Base-by-base conservation (phyloP, 2,329 filamentous ascomycete genomes). In the Scopulariopsis brevicaulis region DNA sequence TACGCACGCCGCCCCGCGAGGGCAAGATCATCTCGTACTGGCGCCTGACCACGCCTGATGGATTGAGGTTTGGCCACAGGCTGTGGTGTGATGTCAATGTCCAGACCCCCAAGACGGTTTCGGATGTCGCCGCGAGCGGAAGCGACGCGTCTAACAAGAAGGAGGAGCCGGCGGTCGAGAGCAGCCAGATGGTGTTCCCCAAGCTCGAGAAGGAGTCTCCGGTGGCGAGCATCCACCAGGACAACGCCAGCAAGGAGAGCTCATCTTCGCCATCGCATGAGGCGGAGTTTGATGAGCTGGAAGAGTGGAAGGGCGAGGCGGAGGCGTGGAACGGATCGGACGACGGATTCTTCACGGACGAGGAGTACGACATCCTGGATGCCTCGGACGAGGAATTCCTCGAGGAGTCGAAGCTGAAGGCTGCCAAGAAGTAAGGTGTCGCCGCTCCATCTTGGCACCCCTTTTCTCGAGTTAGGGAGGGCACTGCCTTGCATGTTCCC, bases 341-440 rank as follows among this genome's bases (percentile, higher is more conserved):
- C 14, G 84, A 88, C 60, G 89, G 86, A 14, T 96, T 96, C 78
- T 74, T 96, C 77, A 97, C 94, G 0, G 94, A 99, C 63, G 94
- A 97, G 71, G 94, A 99, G 74, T 99, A 97, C 70, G 94, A 99
- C 67, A 92, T 97, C 63, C 83, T 97, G 53, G 91, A 96, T 74
- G 93, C 91, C 51, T 96, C 90, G 60, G 93, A 97, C 64, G 89
- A 96, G 70, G 93, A 97, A 69, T 87, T 81, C 63, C 70, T 83
- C 56, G 78, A 79, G 61, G 82, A 82, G 65, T 76, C 80, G 67
- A 71, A 76, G 64, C 73, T 72, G 65, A 73, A 69, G 65, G 61
- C 67, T 59, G 59, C 63, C 56, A 68, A 66, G 61, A 74, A 76
- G 66, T 76, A n/a, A 46, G 40, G 15, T 18, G 18, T n/a, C 28